Evolutionary conservation across 2,329 filamentous ascomycete species (phyloP).

Genomic region (Ascomycota sp.): DNA sequence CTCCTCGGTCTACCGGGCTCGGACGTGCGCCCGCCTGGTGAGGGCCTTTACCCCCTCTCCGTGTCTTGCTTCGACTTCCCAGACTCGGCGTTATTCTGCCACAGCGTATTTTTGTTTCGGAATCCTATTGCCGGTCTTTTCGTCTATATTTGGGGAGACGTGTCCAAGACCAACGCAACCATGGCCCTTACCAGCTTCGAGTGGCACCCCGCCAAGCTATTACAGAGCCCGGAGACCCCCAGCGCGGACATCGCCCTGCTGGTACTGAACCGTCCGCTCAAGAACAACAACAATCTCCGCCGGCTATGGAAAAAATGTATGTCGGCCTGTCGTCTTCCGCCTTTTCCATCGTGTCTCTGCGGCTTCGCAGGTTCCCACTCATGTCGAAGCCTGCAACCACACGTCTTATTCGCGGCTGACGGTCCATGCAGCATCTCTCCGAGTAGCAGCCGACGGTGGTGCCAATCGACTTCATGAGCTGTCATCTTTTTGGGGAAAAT

Average conservation of each 20-base stretch:
- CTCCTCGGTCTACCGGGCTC: too few species aligned
- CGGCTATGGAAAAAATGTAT: constrained; percentile 28
- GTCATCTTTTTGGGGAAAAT: constrained; percentile 20
- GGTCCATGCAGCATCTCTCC: constrained; percentile 31
- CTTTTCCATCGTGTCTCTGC: not conserved
- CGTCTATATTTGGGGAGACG: too few species aligned
- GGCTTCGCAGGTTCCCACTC: not conserved
- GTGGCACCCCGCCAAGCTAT: constrained; percentile 18
- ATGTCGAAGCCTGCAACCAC: too few species aligned
- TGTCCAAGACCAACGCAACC: not conserved
- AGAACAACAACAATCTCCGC: constrained; percentile 23
- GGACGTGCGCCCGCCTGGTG: too few species aligned
- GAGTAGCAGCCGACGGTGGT: constrained; percentile 77
- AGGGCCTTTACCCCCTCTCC: too few species aligned
- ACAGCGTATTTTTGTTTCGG: too few species aligned
- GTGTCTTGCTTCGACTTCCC: too few species aligned
- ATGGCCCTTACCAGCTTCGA: constrained; percentile 13
- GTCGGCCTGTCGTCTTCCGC: constrained; percentile 2
- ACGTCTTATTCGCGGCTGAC: not conserved
- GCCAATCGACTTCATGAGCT: constrained; percentile 51
- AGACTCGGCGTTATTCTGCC: too few species aligned
- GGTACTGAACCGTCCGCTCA: constrained; percentile 30
- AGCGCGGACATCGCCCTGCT: constrained; percentile 22
- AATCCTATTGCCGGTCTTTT: too few species aligned
- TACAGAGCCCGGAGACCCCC: constrained; percentile 11